Percentiles rank a stretch among this genome's conserved stretches.
Conservation (phyloP, 441 rosid species). For the Populus hybrid region DNA sequence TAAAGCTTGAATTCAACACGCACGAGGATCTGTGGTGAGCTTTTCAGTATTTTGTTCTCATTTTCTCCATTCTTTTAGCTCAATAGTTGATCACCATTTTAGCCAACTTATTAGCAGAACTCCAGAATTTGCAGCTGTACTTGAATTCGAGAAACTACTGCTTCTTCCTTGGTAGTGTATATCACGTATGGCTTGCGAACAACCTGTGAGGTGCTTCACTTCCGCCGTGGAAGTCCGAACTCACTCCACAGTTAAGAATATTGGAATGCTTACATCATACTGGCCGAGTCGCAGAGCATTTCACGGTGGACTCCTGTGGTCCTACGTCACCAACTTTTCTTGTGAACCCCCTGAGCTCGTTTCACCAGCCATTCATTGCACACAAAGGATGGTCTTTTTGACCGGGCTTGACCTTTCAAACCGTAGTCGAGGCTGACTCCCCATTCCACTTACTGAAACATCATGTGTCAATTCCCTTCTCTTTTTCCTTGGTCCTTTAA, state of each 20-base stretch:
- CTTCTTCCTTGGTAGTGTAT: neutral
- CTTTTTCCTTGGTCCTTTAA: neutral
- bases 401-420: conserved; percentile 28
- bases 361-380: conserved; percentile 11
- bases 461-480: conserved; percentile 26
- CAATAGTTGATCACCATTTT: neutral
- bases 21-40: neutral
- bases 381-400: conserved; percentile 22
- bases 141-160: neutral
- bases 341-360: neutral
- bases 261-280: neutral
- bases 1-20: neutral
- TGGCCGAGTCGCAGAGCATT: conserved; percentile 20
- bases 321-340: neutral
- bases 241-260: no score
- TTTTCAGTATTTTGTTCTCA: neutral
- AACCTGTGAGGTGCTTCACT: no score
- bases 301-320: neutral
- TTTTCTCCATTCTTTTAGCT: neutral
- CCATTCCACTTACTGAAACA: conserved; percentile 42
- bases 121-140: neutral
- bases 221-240: no score
- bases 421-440: conserved; percentile 42
- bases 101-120: neutral
- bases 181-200: no score